A percentile compares a stretch with the other conserved stretches of the same genome.
These are phyloP conservation scores for Panus rudis DNA, from an alignment of 768 basidiomycete species.

Conservation along the genomic window DNA sequence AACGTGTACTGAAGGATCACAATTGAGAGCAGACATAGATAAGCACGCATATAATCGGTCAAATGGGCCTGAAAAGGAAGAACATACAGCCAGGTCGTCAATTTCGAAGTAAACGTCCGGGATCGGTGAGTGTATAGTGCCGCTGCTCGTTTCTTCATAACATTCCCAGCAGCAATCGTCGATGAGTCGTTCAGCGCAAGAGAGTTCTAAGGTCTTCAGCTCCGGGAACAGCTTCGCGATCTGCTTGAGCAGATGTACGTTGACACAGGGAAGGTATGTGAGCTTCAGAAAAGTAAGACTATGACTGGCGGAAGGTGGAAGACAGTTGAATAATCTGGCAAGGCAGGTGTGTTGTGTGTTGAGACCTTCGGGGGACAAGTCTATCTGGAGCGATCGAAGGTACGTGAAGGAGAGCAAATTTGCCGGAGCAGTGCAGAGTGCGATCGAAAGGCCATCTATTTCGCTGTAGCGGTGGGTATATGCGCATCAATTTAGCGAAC, in stretches of 20 bases:
- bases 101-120: conserved; percentile 40
- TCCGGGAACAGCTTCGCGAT: conserved; percentile 40
- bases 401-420: conserved; percentile 6
- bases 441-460: conserved; percentile 11
- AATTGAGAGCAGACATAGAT: too few relatives aligned
- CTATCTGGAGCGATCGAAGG: conserved; percentile 11
- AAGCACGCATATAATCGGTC: neutral
- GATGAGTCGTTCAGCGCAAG: conserved; percentile 53
- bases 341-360: conserved; percentile 16
- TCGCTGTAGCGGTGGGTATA: conserved; percentile 11
- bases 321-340: conserved; percentile 21
- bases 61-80: conserved; percentile 2
- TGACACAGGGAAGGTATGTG: conserved; percentile 51
- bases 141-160: conserved; percentile 52
- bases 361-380: conserved; percentile 19
- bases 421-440: conserved; percentile 2
- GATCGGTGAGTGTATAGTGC: conserved; percentile 56
- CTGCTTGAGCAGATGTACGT: conserved; percentile 37
- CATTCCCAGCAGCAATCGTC: conserved; percentile 56
- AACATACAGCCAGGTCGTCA: conserved; percentile 45
- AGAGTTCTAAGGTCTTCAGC: conserved; percentile 44
- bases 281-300: conserved; percentile 44
- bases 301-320: conserved; percentile 11
- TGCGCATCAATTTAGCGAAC: conserved; percentile 14
- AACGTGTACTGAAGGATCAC: conserved; percentile 33